Conservation (phyloP, 2,329 filamentous ascomycete genomes). For the Aspergillus japonicus region DNA sequence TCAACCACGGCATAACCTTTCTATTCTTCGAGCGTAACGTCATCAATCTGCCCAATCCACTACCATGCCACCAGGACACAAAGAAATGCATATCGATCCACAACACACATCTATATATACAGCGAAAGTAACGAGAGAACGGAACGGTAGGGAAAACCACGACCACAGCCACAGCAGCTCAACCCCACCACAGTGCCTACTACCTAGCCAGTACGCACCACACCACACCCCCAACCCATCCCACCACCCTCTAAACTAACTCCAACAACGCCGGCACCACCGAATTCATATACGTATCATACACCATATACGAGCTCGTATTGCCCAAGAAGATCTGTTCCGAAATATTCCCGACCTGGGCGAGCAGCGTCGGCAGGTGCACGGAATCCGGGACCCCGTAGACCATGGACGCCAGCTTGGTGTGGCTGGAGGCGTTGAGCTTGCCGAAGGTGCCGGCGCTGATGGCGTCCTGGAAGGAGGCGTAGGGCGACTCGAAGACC, state of each 20-base stretch:
- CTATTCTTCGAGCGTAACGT: not conserved
- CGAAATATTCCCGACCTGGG: conserved; percentile 8
- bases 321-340: conserved; percentile 14
- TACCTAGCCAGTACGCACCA: too few species aligned
- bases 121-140: not conserved
- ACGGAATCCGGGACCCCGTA: conserved; percentile 5
- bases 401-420: conserved; percentile 11
- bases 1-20: too few species aligned
- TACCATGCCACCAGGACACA: not conserved
- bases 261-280: not conserved
- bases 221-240: too few species aligned
- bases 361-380: conserved; percentile 1
- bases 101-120: conserved; percentile 7
- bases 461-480: conserved; percentile 1
- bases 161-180: not conserved
- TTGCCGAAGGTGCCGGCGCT: not conserved
- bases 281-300: conserved; percentile 7
- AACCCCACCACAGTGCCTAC: too few species aligned
- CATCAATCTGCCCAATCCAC: not conserved
- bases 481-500: conserved; percentile 17
- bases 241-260: not conserved
- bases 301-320: conserved; percentile 6
- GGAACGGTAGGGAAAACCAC: not conserved
- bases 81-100: not conserved
- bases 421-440: not conserved